Conservation (phyloP, 352 stramenopile species). For the Phytophthora pisi region DNA sequence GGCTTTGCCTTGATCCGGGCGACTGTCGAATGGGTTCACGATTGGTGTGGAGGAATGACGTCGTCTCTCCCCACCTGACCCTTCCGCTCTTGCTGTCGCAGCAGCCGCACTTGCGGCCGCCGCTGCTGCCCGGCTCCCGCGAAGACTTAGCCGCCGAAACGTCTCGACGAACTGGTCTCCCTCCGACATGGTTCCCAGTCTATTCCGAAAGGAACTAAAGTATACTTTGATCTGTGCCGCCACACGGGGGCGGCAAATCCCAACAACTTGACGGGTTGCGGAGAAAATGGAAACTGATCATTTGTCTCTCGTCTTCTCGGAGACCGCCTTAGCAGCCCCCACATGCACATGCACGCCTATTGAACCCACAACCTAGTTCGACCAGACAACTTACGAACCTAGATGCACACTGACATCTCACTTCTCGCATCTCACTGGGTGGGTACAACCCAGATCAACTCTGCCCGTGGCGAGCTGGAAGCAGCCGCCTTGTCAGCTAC, state of each 20-base stretch:
- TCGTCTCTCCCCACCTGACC: neutral
- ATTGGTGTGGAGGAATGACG: neutral
- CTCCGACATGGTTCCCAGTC: neutral
- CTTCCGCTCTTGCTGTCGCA: neutral
- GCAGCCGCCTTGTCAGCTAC: too few species aligned
- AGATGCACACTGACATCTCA: neutral
- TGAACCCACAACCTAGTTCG: constrained; percentile 2
- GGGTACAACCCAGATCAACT: constrained; percentile 5
- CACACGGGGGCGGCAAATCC: constrained; percentile 1
- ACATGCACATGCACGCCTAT: constrained; percentile 5
- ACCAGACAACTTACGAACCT: constrained; percentile 1
- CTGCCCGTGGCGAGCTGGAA: too few species aligned
- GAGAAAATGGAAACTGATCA: constrained; percentile 7
- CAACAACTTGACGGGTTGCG: constrained; percentile 5
- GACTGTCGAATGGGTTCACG: constrained; percentile 1
- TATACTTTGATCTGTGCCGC: too few species aligned
- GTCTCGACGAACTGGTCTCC: constrained; percentile 3
- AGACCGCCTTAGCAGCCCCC: neutral
- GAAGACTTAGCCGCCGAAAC: constrained; percentile 1
- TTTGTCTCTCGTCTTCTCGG: constrained; percentile 6
- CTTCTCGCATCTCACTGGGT: too few species aligned
- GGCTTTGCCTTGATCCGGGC: neutral
- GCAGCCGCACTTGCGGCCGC: neutral
- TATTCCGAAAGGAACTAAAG: too few species aligned
- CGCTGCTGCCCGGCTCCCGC: neutral